Evolutionary conservation across 2,329 filamentous ascomycete species (phyloP).

Genomic region (Xylariaceae sp.): DNA sequence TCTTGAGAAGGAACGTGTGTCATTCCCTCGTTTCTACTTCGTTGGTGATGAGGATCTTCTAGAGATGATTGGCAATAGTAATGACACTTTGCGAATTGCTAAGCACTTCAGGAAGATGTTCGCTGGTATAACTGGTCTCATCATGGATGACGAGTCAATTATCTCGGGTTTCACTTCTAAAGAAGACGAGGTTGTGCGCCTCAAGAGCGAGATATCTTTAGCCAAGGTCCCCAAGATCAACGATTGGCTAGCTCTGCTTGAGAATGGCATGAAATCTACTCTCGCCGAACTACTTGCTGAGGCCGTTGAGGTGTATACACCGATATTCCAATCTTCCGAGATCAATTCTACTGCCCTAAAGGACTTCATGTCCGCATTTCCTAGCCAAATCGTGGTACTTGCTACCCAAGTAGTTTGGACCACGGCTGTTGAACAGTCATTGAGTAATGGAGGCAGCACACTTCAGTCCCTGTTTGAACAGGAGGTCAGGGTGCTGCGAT

Average conservation of each 20-base stretch:
- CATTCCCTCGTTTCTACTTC: conserved; percentile 98
- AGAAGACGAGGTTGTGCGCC: conserved; percentile 83
- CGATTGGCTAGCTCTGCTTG: conserved; percentile 94
- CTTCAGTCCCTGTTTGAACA: conserved; percentile 75
- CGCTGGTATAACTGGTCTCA: conserved; percentile 85
- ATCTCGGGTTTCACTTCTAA: conserved; percentile 95
- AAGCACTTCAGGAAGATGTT: conserved; percentile 99
- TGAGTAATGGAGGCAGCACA: conserved; percentile 70
- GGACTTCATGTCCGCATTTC: conserved; percentile 80
- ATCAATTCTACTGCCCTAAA: conserved; percentile 73
- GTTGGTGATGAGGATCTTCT: conserved; percentile 97
- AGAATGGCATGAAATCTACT: conserved; percentile 91
- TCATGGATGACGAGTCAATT: conserved; percentile 86
- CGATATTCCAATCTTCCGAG: conserved; percentile 71
- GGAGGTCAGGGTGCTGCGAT: conserved; percentile 80
- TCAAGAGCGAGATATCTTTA: conserved; percentile 91
- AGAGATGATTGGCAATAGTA: conserved; percentile 99
- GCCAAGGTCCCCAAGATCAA: conserved; percentile 96
- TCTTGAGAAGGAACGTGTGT: conserved; percentile 93
- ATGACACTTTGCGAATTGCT: conserved; percentile 91
- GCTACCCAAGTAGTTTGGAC: conserved; percentile 96
- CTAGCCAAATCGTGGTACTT: conserved; percentile 93
- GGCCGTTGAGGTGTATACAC: conserved; percentile 79
- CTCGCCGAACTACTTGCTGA: conserved; percentile 88
- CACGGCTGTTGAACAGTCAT: conserved; percentile 75